A percentile compares a stretch with the other conserved stretches of the same genome.
Conservation (phyloP, 805 yeast species). For the Saturnispora quitensis region DNA sequence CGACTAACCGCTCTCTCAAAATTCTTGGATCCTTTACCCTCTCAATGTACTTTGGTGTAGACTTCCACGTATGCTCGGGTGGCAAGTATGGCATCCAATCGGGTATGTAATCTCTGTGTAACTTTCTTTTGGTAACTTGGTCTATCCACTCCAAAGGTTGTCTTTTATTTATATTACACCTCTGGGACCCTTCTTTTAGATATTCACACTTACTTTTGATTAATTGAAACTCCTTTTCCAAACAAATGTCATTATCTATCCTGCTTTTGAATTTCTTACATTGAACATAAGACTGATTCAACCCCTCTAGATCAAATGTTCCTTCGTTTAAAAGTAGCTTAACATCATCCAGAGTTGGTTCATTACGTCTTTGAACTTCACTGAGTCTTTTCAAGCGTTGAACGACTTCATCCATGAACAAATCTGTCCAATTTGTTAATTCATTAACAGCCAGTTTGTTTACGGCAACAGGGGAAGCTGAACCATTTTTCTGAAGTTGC, state of each 20-base stretch:
- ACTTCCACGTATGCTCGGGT: constrained; percentile 84
- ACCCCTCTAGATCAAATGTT: constrained; percentile 30
- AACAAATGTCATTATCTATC: not conserved
- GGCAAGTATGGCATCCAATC: constrained; percentile 81
- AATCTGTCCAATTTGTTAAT: constrained; percentile 27
- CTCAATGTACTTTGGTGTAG: constrained; percentile 60
- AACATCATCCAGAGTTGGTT: constrained; percentile 46
- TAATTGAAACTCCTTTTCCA: constrained; percentile 8
- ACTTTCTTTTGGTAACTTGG: constrained; percentile 9
- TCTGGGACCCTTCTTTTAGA: constrained; percentile 7
- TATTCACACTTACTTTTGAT: not conserved
- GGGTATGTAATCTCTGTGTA: constrained; percentile 44
- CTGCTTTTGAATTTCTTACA: constrained; percentile 17
- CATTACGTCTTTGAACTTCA: constrained; percentile 50
- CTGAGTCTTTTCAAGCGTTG: constrained; percentile 39
- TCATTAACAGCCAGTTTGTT: constrained; percentile 30
- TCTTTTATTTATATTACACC: not conserved
- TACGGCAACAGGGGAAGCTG: not conserved
- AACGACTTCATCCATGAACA: constrained; percentile 32
- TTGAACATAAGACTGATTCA: constrained; percentile 29
- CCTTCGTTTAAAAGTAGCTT: constrained; percentile 36
- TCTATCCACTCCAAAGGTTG: constrained; percentile 10
- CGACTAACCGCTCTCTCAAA: constrained; percentile 62
- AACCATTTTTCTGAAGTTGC: not conserved
- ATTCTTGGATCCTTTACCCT: constrained; percentile 60